A percentile compares a stretch with the other conserved stretches of the same genome.
Conservation (phyloP, 1,284 basidiomycete genomes). For the Cryptococcus amylolentus region DNA sequence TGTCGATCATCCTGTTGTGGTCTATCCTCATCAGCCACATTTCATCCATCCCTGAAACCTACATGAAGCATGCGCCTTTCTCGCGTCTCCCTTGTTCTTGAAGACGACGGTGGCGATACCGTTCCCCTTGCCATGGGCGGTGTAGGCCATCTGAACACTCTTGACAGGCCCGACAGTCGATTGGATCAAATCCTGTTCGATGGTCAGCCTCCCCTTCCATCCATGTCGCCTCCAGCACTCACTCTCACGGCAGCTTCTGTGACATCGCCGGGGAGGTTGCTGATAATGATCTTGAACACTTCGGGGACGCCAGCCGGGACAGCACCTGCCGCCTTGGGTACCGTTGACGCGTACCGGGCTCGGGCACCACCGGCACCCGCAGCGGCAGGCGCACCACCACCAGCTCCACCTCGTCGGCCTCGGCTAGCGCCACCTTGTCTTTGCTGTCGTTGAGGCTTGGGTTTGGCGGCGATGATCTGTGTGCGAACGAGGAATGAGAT, state of each 20-base stretch:
- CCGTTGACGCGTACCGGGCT: slow-evolving; percentile 51
- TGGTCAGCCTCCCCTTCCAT: background rate
- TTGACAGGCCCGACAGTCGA: slow-evolving; percentile 84
- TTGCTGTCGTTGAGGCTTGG: slow-evolving; percentile 48
- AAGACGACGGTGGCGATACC: slow-evolving; percentile 87
- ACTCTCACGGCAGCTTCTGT: slow-evolving; percentile 92
- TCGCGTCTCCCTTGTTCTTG: slow-evolving; percentile 79
- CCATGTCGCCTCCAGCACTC: slow-evolving; percentile 28
- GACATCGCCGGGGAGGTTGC: slow-evolving; percentile 91
- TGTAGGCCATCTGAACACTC: slow-evolving; percentile 81
- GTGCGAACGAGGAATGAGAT: background rate
- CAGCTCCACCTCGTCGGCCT: slow-evolving; percentile 20
- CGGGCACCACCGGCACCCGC: slow-evolving; percentile 50
- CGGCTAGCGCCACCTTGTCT: slow-evolving; percentile 42
- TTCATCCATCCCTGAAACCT: slow-evolving; percentile 13
- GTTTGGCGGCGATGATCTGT: slow-evolving; percentile 70
- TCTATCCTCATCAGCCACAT: slow-evolving; percentile 47
- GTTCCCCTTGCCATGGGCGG: slow-evolving; percentile 78
- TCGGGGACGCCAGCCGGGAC: slow-evolving; percentile 47
- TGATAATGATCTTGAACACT: slow-evolving; percentile 91
- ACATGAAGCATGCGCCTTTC: slow-evolving; percentile 83
- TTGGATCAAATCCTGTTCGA: slow-evolving; percentile 78
- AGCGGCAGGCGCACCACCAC: background rate
- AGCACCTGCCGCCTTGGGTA: slow-evolving; percentile 43
- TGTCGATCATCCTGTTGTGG: slow-evolving; percentile 99